phyloP scores from a whole-genome alignment of 2,329 filamentous ascomycete species.

The Nectriaceae sp. region DNA sequence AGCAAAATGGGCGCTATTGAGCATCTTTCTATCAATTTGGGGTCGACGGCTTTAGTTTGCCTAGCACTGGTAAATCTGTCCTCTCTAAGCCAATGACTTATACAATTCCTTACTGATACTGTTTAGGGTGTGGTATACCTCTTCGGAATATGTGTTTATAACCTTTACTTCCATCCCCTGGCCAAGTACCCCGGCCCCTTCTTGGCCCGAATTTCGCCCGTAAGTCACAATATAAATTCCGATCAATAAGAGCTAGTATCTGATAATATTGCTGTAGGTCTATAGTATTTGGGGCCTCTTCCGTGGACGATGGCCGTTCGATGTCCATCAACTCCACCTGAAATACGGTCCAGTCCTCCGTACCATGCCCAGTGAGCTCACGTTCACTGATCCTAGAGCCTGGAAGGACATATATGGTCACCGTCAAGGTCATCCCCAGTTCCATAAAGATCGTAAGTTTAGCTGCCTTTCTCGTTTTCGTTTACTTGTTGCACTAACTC shows the following conservation, averaged over 20 bases:
- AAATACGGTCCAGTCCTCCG: constrained; percentile 41
- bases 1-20: constrained; percentile 11
- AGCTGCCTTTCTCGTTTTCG: not conserved
- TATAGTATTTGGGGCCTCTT: constrained; percentile 25
- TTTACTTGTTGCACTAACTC: not conserved
- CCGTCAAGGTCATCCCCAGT: constrained; percentile 20
- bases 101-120: not conserved
- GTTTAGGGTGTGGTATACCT: constrained; percentile 13
- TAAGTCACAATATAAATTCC: constrained; percentile 1
- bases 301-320: constrained; percentile 18
- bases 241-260: not conserved
- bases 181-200: constrained; percentile 28
- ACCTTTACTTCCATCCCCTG: constrained; percentile 35
- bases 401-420: constrained; percentile 46
- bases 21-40: constrained; percentile 9
- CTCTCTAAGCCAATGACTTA: not conserved
- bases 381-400: constrained; percentile 37
- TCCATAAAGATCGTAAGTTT: constrained; percentile 21
- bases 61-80: constrained; percentile 4
- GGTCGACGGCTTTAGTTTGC: constrained; percentile 4
- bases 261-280: constrained; percentile 9
- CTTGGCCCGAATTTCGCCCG: constrained; percentile 17
- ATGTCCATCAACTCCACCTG: constrained; percentile 25
- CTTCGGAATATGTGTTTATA: constrained; percentile 22
- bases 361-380: constrained; percentile 41